A percentile compares a stretch with the other conserved stretches of the same genome.
These are phyloP conservation scores for Scalesia atractyloides DNA, from an alignment of 129 eudicot genomes.

Conservation along the genomic window DNA sequence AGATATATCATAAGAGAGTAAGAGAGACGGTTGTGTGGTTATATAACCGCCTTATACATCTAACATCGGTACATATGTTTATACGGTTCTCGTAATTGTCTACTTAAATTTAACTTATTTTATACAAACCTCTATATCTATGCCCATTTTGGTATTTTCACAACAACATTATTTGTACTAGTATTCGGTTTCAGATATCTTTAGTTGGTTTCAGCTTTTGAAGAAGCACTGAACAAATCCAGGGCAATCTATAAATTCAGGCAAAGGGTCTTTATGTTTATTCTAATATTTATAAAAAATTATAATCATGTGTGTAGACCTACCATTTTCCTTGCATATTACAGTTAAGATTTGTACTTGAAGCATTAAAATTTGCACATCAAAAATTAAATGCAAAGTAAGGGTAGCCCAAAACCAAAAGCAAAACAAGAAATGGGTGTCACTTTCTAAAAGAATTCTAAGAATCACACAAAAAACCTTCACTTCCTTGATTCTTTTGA, in stretches of 20 bases:
- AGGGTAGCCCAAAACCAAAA: constrained; percentile 6
- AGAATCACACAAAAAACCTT: not conserved
- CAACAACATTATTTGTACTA: not conserved
- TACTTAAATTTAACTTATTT: too few species aligned
- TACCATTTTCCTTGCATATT: not conserved
- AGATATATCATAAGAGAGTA: too few species aligned
- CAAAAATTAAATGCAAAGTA: constrained; percentile 3
- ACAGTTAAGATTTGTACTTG: not conserved
- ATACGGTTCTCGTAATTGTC: too few species aligned
- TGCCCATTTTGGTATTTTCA: not conserved
- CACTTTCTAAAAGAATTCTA: constrained; percentile 12
- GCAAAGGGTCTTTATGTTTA: constrained; percentile 1
- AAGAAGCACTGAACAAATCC: constrained; percentile 2
- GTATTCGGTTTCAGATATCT: not conserved
- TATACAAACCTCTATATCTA: too few species aligned
- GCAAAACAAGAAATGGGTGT: constrained; percentile 9
- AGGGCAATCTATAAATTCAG: constrained; percentile 5
- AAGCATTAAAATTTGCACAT: not conserved
- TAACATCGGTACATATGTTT: too few species aligned
- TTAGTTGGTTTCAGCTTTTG: not conserved
- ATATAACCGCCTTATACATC: too few species aligned
- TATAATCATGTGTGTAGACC: not conserved
- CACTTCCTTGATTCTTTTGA: not conserved
- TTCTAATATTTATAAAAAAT: not conserved
- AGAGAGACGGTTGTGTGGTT: too few species aligned